Conservation (phyloP, 2,329 filamentous ascomycete genomes). For the Arthrinium phaeospermum region DNA sequence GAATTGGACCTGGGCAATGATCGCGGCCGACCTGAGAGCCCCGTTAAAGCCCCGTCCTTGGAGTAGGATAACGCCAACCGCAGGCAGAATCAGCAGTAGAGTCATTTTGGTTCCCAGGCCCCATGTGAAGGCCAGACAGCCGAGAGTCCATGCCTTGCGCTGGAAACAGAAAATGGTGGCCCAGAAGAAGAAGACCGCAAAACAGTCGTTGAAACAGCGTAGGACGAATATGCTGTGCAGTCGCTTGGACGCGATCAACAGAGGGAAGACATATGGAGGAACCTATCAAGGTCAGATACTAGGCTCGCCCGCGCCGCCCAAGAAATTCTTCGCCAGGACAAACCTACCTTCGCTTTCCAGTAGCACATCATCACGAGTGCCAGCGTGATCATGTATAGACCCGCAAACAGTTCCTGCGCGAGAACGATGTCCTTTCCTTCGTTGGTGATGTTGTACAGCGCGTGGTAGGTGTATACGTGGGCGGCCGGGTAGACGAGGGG, state of each 20-base stretch:
- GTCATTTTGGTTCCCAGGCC: slow-evolving; percentile 97
- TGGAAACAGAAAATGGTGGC: slow-evolving; percentile 80
- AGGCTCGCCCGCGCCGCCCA: neutral
- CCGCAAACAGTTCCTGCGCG: slow-evolving; percentile 85
- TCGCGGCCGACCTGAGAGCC: slow-evolving; percentile 69
- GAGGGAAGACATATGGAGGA: slow-evolving; percentile 84
- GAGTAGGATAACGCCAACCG: slow-evolving; percentile 77
- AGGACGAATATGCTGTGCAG: slow-evolving; percentile 93
- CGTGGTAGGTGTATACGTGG: slow-evolving; percentile 89
- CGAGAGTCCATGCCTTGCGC: slow-evolving; percentile 73
- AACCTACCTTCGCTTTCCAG: slow-evolving; percentile 67
- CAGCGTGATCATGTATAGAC: slow-evolving; percentile 78
- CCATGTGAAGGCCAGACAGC: slow-evolving; percentile 73
- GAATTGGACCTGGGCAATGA: slow-evolving; percentile 82
- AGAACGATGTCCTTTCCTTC: slow-evolving; percentile 75
- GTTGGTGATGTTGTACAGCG: slow-evolving; percentile 78
- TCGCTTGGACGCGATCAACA: slow-evolving; percentile 88
- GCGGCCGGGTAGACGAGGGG: slow-evolving; percentile 94
- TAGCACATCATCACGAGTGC: slow-evolving; percentile 85
- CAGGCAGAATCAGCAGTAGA: slow-evolving; percentile 80
- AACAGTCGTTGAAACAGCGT: slow-evolving; percentile 94
- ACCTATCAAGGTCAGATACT: slow-evolving; percentile 52
- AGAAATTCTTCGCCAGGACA: slow-evolving; percentile 22
- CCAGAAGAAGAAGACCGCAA: slow-evolving; percentile 85
- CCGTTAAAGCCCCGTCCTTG: slow-evolving; percentile 71